Conservation (phyloP, 164 flowering plant genomes). For the Euptelea pleiosperma region DNA sequence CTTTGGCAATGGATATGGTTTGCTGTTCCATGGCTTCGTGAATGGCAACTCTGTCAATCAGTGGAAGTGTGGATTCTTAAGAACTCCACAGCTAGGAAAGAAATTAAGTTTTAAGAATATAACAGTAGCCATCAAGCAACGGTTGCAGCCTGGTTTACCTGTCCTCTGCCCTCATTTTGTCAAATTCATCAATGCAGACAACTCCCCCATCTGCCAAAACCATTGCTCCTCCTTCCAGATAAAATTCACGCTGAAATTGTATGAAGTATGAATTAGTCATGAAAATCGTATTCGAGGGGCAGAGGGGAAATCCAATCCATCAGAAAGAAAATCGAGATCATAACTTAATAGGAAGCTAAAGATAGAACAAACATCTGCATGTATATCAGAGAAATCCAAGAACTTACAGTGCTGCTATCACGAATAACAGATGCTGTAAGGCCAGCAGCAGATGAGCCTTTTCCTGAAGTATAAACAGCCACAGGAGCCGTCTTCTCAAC, state of each 20-base stretch:
- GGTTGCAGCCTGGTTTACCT: conserved; percentile 39
- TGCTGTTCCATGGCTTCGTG: conserved; percentile 99
- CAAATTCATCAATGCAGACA: conserved; percentile 98
- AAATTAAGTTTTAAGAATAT: neutral
- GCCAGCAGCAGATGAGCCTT: conserved; percentile 99
- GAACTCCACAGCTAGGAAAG: neutral
- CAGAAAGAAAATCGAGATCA: no score
- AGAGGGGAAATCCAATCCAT: neutral
- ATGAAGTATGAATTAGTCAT: neutral
- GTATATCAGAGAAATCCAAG: conserved; percentile 4
- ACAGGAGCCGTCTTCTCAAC: conserved; percentile 99
- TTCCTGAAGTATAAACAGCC: conserved; percentile 97
- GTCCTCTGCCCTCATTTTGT: conserved; percentile 98
- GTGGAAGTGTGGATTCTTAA: neutral
- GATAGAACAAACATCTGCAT: neutral
- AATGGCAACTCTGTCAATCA: conserved; percentile 77
- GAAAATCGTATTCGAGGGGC: no score
- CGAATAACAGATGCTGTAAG: conserved; percentile 97
- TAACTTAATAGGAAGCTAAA: conserved; percentile 1
- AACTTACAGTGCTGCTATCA: conserved; percentile 86
- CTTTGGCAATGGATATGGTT: conserved; percentile 99
- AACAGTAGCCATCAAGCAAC: conserved; percentile 1
- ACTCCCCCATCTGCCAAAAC: conserved; percentile 99
- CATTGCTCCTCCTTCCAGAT: conserved; percentile 99
- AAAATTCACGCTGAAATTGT: conserved; percentile 82